Base-by-base conservation (phyloP, 768 basidiomycete species). In the Agrocybe pediades region DNA sequence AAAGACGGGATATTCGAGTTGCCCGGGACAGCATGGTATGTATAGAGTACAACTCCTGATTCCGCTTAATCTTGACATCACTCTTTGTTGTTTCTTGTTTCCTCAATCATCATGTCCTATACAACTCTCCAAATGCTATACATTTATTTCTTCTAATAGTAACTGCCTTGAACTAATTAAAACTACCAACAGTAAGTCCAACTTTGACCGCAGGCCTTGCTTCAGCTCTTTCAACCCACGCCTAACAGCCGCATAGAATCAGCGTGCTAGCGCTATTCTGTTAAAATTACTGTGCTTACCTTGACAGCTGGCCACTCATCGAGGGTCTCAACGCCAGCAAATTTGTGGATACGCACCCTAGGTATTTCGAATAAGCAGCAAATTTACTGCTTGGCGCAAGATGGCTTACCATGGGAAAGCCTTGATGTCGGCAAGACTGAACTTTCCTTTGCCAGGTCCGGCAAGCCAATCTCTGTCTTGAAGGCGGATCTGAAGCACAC, bases 401-500 rank as follows among this genome's bases (percentile, higher is more conserved):
- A 33, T 29, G 17, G 54, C 68, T 53, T 57, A 85, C 88, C 88
- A 91, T 3, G 87, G 76, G 51, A 81, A 64, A 3, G 76, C 75
- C 53, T 91, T 92, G 52, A 89, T 71, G 62, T 92, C 90, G 6
- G 89, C 93, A 43, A 94, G 69, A 36, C 78, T 83, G 65, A 79
- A 82, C 60, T 81, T 85, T 21, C 88, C 90, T 50, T 75, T 74
- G 0, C 83, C 86, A 9, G 85, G 72, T n/a, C 94, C 92, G 16
- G 81, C 91, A 15, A 96, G 83, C 67, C 80, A 95, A 36, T 94
- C 91, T 16, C 88, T 81, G 48, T 76, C 82, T 41, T 75, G 68
- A n/a, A 95, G 80, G 20, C 88, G 83, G 45, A 86, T 83, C 62
- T 95, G 85, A 40, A 95, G 79, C 3, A 95, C 94, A n/a, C 82